Conservation (phyloP, 164 flowering plant genomes). For the Paratinospora sagittata region DNA sequence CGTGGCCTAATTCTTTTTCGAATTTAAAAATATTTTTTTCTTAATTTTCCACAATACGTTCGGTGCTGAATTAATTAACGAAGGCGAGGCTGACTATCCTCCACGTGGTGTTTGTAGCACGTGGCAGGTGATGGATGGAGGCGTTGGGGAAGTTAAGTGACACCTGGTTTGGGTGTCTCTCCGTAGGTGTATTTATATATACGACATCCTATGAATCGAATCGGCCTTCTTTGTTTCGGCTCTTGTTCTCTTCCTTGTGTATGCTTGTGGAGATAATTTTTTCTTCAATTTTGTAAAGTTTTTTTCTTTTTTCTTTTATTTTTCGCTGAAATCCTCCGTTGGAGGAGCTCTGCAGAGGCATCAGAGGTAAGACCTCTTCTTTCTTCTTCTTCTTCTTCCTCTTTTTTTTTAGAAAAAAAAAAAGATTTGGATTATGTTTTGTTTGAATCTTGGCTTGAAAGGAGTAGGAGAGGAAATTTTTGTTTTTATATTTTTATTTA, state of each 20-base stretch:
- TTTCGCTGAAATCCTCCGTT: conserved; percentile 1
- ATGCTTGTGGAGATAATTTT: neutral
- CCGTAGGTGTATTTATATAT: neutral
- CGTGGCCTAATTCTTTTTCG: too few species aligned
- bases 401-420: too few species aligned
- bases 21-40: too few species aligned
- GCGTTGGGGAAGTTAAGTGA: neutral
- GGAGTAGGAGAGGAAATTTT: too few species aligned
- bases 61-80: neutral
- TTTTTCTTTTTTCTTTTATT: neutral
- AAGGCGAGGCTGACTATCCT: neutral
- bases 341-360: neutral
- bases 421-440: neutral
- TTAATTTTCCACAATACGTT: too few species aligned
- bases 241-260: neutral
- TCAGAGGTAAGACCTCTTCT: conserved; percentile 3
- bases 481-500: too few species aligned
- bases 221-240: conserved; percentile 7
- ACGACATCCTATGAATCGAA: neutral
- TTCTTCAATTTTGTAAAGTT: too few species aligned
- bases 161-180: neutral
- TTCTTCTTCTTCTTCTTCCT: neutral
- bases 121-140: neutral
- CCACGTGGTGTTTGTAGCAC: neutral
- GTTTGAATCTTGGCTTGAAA: too few species aligned